Conservation (phyloP, 441 rosid species). For the Croton setiger region DNA sequence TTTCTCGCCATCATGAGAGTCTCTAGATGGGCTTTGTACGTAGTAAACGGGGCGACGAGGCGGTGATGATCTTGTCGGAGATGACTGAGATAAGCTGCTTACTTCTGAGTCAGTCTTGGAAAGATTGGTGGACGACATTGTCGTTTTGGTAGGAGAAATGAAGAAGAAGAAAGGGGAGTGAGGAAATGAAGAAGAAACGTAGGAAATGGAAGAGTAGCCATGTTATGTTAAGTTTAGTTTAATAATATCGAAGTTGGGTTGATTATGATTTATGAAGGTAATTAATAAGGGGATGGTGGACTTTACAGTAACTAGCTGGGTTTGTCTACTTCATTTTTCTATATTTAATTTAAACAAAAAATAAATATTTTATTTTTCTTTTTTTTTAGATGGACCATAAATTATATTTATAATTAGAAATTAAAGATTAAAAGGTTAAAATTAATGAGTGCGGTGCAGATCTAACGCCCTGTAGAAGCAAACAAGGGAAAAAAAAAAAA, state of each 20-base stretch:
- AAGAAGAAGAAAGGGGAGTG: background rate
- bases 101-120: slow-evolving; percentile 88
- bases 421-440: background rate
- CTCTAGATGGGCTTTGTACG: slow-evolving; percentile 88
- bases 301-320: slow-evolving; percentile 14
- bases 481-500: background rate
- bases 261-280: slow-evolving; percentile 5
- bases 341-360: too few species aligned
- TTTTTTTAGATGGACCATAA: too few species aligned
- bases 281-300: slow-evolving; percentile 34
- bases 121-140: slow-evolving; percentile 43
- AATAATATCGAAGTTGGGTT: slow-evolving; percentile 24
- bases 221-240: slow-evolving; percentile 33
- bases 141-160: slow-evolving; percentile 3
- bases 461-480: background rate
- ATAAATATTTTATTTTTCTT: too few species aligned
- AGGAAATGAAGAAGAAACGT: slow-evolving; percentile 11
- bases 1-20: slow-evolving; percentile 95
- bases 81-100: slow-evolving; percentile 74
- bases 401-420: too few species aligned
- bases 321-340: slow-evolving; percentile 18
- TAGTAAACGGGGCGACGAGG: slow-evolving; percentile 62
- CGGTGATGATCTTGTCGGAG: slow-evolving; percentile 68
- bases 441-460: background rate
- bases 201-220: slow-evolving; percentile 27